Evolutionary conservation across 1,139 yeast genomes (phyloP).

Genomic region (Taphrina confusa): DNA sequence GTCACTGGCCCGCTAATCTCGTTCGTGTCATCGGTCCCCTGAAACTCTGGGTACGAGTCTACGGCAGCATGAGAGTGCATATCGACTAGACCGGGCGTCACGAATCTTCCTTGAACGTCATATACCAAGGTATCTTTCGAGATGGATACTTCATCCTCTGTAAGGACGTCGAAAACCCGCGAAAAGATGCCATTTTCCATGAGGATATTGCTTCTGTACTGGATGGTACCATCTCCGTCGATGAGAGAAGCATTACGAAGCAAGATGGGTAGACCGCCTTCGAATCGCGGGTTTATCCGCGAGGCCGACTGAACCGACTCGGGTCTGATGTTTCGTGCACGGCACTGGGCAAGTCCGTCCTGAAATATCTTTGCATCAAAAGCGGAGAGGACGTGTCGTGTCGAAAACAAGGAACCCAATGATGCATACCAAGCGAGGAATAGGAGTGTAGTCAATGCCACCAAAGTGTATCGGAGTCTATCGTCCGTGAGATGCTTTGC

Average conservation of each 20-base stretch:
- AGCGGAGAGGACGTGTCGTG: neutral
- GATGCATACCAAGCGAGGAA: neutral
- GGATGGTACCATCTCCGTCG: constrained; percentile 16
- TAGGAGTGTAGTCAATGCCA: neutral
- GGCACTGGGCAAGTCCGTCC: constrained; percentile 10
- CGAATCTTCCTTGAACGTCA: constrained; percentile 17
- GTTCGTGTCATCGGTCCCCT: constrained; percentile 14
- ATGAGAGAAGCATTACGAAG: constrained; percentile 13
- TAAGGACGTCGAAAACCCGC: neutral
- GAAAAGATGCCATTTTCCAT: constrained; percentile 14
- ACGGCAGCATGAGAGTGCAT: constrained; percentile 29
- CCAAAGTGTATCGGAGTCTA: neutral
- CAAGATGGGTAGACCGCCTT: constrained; percentile 7
- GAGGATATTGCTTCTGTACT: constrained; percentile 4
- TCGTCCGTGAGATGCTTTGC: neutral
- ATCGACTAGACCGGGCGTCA: constrained; percentile 23
- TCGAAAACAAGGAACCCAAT: neutral
- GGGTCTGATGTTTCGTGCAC: neutral
- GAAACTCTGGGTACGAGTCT: neutral
- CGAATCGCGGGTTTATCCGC: constrained; percentile 5
- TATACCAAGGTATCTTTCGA: neutral
- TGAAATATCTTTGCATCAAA: neutral
- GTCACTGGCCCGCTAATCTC: constrained; percentile 17
- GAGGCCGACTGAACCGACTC: neutral
- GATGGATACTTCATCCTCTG: neutral